A percentile compares a stretch with the other conserved stretches of the same genome.
Evolutionary conservation across 2,329 filamentous ascomycete species (phyloP).

Genomic region (Botrytis squamosa): DNA sequence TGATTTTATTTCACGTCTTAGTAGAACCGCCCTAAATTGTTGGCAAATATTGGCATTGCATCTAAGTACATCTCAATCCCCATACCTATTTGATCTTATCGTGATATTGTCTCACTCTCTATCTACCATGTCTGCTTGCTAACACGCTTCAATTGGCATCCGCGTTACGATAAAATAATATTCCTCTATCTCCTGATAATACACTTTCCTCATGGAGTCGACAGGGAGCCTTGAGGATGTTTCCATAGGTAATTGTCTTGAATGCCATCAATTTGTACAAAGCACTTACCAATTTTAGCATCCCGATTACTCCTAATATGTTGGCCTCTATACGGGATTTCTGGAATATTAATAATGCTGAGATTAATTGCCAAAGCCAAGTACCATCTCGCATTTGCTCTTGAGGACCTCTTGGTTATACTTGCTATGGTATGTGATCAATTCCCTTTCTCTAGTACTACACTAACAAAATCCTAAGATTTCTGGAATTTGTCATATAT

Average conservation of each 20-base stretch:
- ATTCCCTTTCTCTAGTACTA: background rate
- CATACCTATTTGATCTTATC: background rate
- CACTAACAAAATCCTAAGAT: background rate
- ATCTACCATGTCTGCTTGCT: background rate
- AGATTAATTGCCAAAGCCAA: constrained; percentile 12
- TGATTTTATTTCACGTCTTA: background rate
- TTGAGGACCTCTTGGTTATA: constrained; percentile 5
- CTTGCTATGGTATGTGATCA: constrained; percentile 1
- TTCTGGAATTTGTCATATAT: constrained; percentile 12
- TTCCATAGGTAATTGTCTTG: background rate
- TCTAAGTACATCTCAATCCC: constrained; percentile 1
- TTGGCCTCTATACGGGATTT: constrained; percentile 17
- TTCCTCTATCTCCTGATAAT: background rate
- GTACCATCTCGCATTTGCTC: constrained; percentile 10
- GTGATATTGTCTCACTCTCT: background rate
- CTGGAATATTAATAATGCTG: constrained; percentile 15
- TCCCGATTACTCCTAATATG: constrained; percentile 9
- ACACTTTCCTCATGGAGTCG: background rate
- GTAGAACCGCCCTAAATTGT: background rate
- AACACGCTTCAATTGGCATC: background rate
- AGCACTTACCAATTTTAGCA: background rate
- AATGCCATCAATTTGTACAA: no score
- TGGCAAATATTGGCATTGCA: background rate
- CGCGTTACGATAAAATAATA: background rate
- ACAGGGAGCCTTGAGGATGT: background rate